Percentiles rank a stretch among this genome's conserved stretches.
Evolutionary conservation across 257 asterid genomes (phyloP).

Genomic region (Lavandula angustifolia): DNA sequence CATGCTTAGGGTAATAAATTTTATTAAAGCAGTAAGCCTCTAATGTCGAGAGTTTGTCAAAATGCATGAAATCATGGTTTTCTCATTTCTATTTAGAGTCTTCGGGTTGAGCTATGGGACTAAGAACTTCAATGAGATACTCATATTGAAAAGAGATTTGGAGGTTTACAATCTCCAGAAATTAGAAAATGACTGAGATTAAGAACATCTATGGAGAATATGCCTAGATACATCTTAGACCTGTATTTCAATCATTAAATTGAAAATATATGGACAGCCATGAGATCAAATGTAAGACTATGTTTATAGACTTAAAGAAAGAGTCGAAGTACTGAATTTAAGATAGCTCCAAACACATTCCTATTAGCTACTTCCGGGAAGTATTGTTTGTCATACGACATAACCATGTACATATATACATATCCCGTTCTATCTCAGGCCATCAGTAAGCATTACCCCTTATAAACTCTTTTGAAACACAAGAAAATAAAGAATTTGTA

Average conservation of each 20-base stretch:
- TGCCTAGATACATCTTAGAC: background rate
- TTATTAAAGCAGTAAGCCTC: background rate
- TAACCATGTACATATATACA: background rate
- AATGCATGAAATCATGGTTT: background rate
- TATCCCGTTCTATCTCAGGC: background rate
- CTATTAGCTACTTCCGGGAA: background rate
- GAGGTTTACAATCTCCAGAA: background rate
- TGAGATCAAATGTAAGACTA: no score
- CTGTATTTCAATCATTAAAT: conserved; percentile 3
- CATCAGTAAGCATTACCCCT: conserved; percentile 9
- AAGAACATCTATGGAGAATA: background rate
- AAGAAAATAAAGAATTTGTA: background rate
- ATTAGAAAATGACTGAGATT: background rate
- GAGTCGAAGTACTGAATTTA: background rate
- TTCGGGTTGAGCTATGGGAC: no score
- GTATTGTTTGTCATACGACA: background rate
- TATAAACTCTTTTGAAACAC: background rate
- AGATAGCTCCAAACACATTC: background rate
- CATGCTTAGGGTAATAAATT: background rate
- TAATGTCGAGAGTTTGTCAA: background rate
- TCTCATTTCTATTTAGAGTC: background rate
- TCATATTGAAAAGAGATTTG: conserved; percentile 2
- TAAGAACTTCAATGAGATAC: background rate
- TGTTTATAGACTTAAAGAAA: background rate
- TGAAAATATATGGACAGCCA: background rate